phyloP scores from a whole-genome alignment of 768 basidiomycete species.

The Suillus variegatus region DNA sequence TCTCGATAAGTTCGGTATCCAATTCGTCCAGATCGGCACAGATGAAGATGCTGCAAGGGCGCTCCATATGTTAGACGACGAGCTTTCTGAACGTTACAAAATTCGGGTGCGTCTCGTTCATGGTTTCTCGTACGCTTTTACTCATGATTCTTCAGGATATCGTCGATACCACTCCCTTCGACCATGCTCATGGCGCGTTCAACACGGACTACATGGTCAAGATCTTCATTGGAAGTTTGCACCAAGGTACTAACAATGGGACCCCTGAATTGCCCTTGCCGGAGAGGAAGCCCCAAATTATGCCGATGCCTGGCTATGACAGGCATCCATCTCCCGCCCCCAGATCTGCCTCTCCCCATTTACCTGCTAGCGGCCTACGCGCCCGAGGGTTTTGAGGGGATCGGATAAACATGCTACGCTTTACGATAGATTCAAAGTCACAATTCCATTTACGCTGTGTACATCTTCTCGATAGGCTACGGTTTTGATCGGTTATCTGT shows the following conservation, averaged over 20 bases:
- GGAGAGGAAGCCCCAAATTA: neutral
- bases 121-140: constrained; percentile 2
- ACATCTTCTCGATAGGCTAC: neutral
- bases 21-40: constrained; percentile 49
- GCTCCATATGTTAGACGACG: constrained; percentile 42
- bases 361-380: neutral
- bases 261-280: constrained; percentile 16
- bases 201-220: constrained; percentile 38
- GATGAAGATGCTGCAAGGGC: constrained; percentile 39
- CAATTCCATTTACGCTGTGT: neutral
- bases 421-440: neutral
- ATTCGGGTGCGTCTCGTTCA: constrained; percentile 25
- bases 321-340: neutral
- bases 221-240: constrained; percentile 31
- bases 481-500: neutral
- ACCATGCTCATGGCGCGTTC: constrained; percentile 29
- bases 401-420: neutral
- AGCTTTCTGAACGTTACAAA: constrained; percentile 31
- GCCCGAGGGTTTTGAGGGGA: neutral
- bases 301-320: neutral
- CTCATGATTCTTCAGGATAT: constrained; percentile 36
- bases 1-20: constrained; percentile 43
- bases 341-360: neutral
- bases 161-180: constrained; percentile 46
- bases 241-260: constrained; percentile 19